Base-by-base conservation (phyloP, 148 eudicot species). In the Pouteria glomerata region DNA sequence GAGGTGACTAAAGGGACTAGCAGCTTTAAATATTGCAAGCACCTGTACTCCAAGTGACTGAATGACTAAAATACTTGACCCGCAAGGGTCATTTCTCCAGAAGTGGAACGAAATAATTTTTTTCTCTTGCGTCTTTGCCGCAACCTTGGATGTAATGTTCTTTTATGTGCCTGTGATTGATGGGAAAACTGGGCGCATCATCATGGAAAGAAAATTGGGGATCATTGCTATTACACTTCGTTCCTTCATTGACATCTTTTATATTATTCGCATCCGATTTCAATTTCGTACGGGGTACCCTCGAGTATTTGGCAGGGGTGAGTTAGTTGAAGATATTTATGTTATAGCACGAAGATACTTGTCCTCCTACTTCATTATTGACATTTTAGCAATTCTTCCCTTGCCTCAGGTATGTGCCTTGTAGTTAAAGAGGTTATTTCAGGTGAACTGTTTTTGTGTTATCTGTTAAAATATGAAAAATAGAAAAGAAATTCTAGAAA, bases 301-400 rank as follows among this genome's bases (percentile, higher is more conserved):
- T 11, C 78, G 94, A 55, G 91, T 89, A 53, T 81, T 89, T 79
- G 94, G 94, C 47, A 83, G 94, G 15, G 94, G 94, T 44, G 91
- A 81, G 66, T 66, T 89, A 41, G 76, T 87, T 62, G 80, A 71
- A 69, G 87, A 87, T 64, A 69, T 76, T 78, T 75, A 74, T 69
- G 85, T 80, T 47, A 87, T 89, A 63, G 89, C 91, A 19, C 83
- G 56, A 70, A 80, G 81, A 79, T 89, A 89, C 63, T 41, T 89
- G 64, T 78, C 79, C 26, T 79, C 89, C 0, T 85, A 80, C 73
- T 89, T 87, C 73, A 29, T 82, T 16, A 73, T 89, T 19, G 89
- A 89, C 41, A 50, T 89, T 74, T 83, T 89, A 57, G 83, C 94
- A 35, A 87, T 89, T 63, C 83, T 89, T 44, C 94, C 94, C 68